Percentiles rank a stretch among this genome's conserved stretches.
phyloP scores from a whole-genome alignment of 2,329 filamentous ascomycete species.

The Fusarium newnesense region DNA sequence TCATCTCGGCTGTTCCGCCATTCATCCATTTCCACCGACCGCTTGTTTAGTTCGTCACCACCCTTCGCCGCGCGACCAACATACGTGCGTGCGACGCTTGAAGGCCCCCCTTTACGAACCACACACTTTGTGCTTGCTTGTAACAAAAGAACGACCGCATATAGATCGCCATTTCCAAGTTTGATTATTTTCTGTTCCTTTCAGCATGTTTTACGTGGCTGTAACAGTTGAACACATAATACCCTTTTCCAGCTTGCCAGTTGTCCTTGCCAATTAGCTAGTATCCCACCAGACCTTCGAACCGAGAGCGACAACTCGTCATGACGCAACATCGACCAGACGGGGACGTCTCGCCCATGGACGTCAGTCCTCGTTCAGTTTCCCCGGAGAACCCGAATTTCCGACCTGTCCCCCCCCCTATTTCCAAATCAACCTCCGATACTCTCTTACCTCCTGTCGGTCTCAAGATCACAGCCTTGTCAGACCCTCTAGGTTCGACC shows the following conservation, averaged over 20 bases:
- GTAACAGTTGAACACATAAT: constrained; percentile 28
- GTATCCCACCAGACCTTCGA: constrained; percentile 12
- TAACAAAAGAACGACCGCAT: constrained; percentile 1
- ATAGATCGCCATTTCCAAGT: constrained; percentile 2
- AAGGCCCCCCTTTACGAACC: constrained; percentile 32
- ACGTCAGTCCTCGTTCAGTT: constrained; percentile 31
- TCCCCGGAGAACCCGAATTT: constrained; percentile 36
- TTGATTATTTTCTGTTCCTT: constrained; percentile 5
- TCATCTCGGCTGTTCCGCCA: not conserved
- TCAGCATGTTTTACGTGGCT: constrained; percentile 39
- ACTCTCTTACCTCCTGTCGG: constrained; percentile 34
- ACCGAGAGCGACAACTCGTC: constrained; percentile 19
- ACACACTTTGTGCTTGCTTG: constrained; percentile 5
- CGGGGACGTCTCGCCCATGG: constrained; percentile 35
- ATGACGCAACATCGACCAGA: constrained; percentile 40
- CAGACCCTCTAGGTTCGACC: constrained; percentile 7
- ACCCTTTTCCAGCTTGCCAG: constrained; percentile 5
- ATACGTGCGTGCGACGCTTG: constrained; percentile 27
- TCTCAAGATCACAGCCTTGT: constrained; percentile 20
- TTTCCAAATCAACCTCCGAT: constrained; percentile 33
- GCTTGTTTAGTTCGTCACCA: constrained; percentile 33
- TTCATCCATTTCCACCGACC: constrained; percentile 17
- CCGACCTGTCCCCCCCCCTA: constrained; percentile 19
- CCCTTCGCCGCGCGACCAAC: constrained; percentile 14
- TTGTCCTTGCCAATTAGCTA: constrained; percentile 15